Base-by-base conservation (phyloP, 805 yeast genomes). In the Ascoidea tarda region DNA sequence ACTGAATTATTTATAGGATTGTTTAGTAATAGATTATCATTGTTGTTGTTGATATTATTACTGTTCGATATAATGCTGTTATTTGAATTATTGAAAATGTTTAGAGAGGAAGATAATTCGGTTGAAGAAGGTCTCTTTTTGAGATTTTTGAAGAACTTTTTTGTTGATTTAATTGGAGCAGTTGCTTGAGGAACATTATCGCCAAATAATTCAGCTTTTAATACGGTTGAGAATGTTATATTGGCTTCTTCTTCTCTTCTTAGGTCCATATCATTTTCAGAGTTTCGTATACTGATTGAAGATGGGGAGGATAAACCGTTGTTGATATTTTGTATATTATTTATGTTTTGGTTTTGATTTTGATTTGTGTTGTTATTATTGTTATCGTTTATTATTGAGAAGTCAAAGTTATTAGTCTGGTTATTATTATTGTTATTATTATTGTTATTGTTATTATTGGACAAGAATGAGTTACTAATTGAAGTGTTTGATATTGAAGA, bases 121-220 rank as follows among this genome's bases (percentile, higher is more conserved):
- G 28, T 21, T 21, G 28, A 21, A 21, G 28, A 21, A 21, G 28
- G 28, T 21, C 32, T 33, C 12, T 14, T 33, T 16, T 38, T 38
- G 2, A 38, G 14, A 38, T 38, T 38, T 21, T 21, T 21, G 28
- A 21, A 21, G 28, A 21, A 21, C 3, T 21, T 21, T 21, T 21
- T 21, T 21, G 28, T 21, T 21, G 28, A 21, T 21, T 21, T 21
- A 21, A 21, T 21, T 31, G 67, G 69, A 12, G 62, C 60, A 2
- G 63, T 62, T 5, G 61, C 58, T 16, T 63, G 53, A 53, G 90
- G 87, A 4, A 87, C 79, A 55, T 85, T 79, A 62, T 84, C 93
- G 14, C 97, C 98, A 71, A 93, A 93, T 44, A 93, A 69, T 65
- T 93, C 99, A 42, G 95, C 86, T 59, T 86, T 84, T 49, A 93